These are phyloP conservation scores for Sugiyamaella valdiviana DNA, from an alignment of 805 yeast genomes.

Conservation along the genomic window DNA sequence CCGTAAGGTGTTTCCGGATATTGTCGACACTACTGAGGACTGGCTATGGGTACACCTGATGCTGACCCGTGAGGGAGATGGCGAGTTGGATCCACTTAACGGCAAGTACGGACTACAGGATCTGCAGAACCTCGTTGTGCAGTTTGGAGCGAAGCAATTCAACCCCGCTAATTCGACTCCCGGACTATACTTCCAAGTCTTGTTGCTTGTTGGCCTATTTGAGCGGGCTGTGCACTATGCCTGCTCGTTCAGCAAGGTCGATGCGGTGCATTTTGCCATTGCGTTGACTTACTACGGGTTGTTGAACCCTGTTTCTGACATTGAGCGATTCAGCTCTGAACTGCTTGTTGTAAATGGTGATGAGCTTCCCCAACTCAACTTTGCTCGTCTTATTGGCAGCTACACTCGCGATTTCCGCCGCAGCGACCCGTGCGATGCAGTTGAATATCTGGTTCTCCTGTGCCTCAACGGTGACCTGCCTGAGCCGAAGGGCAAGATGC, in stretches of 20 bases:
- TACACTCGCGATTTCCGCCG: conserved; percentile 78
- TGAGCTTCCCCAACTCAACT: conserved; percentile 36
- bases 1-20: conserved; percentile 60
- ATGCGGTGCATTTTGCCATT: conserved; percentile 84
- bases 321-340: conserved; percentile 27
- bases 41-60: conserved; percentile 94
- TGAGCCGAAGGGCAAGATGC: conserved; percentile 32
- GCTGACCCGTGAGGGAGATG: conserved; percentile 56
- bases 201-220: conserved; percentile 70
- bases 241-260: conserved; percentile 62
- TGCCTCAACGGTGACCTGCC: conserved; percentile 44
- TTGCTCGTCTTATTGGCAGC: conserved; percentile 65
- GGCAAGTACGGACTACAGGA: conserved; percentile 70
- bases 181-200: conserved; percentile 65
- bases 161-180: conserved; percentile 53
- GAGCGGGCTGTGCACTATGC: conserved; percentile 71
- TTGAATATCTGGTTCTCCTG: conserved; percentile 76
- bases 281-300: conserved; percentile 70
- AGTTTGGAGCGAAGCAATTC: conserved; percentile 69
- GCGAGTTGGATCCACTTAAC: conserved; percentile 43
- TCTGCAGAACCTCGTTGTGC: conserved; percentile 63
- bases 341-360: conserved; percentile 33
- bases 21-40: conserved; percentile 79
- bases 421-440: conserved; percentile 84
- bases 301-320: conserved; percentile 42